Conservation (phyloP, 1,284 basidiomycete genomes). For the Laetiporus sulphureus region DNA sequence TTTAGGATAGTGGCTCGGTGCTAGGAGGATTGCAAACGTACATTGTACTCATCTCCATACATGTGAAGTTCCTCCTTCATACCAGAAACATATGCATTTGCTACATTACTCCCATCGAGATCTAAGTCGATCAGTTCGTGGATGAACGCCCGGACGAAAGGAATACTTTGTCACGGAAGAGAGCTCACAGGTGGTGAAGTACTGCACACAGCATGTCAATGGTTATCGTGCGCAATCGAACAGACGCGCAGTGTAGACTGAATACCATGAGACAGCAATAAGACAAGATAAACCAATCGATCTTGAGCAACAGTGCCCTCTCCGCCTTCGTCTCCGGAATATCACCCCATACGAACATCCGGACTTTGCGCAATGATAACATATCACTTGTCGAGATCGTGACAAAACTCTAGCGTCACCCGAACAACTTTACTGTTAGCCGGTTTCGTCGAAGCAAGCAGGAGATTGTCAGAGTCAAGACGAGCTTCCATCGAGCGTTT, state of each 20-base stretch:
- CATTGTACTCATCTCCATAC: constrained; percentile 67
- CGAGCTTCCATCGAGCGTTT: too few species aligned
- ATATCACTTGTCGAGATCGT: too few species aligned
- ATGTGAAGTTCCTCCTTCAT: constrained; percentile 77
- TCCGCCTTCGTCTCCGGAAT: constrained; percentile 35
- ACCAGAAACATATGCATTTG: constrained; percentile 73
- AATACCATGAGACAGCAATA: constrained; percentile 66
- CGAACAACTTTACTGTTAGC: too few species aligned
- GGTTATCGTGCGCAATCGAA: too few species aligned
- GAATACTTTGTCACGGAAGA: not conserved
- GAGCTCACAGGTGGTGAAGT: constrained; percentile 56
- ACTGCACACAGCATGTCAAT: too few species aligned
- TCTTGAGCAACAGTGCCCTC: constrained; percentile 44
- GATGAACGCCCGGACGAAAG: constrained; percentile 21
- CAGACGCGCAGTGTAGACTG: too few species aligned
- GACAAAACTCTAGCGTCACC: too few species aligned
- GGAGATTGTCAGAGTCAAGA: too few species aligned
- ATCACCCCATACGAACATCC: constrained; percentile 28
- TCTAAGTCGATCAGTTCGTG: too few species aligned
- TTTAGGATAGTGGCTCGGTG: too few species aligned
- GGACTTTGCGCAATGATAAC: constrained; percentile 11
- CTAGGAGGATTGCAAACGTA: constrained; percentile 17
- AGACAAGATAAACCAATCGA: constrained; percentile 61
- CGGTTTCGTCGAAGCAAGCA: too few species aligned
- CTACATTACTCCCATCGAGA: constrained; percentile 58